Base-by-base conservation (phyloP, 352 stramenopile species). In the Paralagenidium karlingii region DNA sequence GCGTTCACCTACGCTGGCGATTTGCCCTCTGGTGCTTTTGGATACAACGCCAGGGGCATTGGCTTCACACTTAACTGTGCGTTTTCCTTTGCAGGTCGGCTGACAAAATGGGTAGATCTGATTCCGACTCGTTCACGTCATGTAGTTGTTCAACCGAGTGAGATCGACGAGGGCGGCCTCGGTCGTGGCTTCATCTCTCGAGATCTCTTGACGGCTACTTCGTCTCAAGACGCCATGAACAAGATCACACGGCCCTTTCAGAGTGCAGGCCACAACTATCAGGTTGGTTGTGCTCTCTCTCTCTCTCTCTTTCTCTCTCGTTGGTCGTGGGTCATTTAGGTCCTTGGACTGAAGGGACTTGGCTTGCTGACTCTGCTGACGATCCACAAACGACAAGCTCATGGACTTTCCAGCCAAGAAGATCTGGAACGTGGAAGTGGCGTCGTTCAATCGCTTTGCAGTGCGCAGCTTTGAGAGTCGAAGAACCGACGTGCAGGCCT, bases 11-110 rank as follows among this genome's bases (percentile, higher is more conserved):
- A 86, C 46, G 45, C 83, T 10, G 69, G 73, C 1, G 73, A 86
- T 40, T 48, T 86, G 20, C 73, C 73, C 1, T 78, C 68, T 8
- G 73, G 73, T 1, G 73, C 73, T 1, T 86, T 86, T 36, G 73
- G 68, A 5, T 78, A 76, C 44, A 86, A 86, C 24, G 55, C 63
- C 29, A 65, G 75, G 12, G 73, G 68, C 38, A 33, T 86, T 40
- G 73, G 59, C 8, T 83, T 86, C 57, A 82, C 73, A 16, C 65
- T 86, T 40, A 86, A 86, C 44, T 86, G 73, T 86, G 48, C 26
- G 70, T 60, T 12, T 2, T n/a, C n/a, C n/a, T n/a, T n/a, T n/a
- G n/a, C n/a, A n/a, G n/a, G n/a, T n/a, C n/a, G n/a, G n/a, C n/a
- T n/a, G n/a, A n/a, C n/a, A n/a, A n/a, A n/a, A n/a, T n/a, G n/a